Evolutionary conservation across 1,284 basidiomycete genomes (phyloP).

Genomic region (Ceratobasidium papillatum): DNA sequence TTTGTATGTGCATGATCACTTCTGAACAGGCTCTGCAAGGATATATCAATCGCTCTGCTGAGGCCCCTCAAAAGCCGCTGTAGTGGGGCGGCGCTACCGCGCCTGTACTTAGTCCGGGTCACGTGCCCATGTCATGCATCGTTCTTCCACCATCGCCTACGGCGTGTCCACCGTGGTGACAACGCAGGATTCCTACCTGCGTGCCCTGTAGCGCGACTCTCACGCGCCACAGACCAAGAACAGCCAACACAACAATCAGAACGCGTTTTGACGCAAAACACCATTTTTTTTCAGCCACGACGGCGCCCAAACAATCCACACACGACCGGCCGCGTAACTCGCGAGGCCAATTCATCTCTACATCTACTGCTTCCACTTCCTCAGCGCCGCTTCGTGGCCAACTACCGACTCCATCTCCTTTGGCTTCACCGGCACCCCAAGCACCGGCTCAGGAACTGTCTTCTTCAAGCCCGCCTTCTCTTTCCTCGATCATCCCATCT

Average conservation of each 20-base stretch:
- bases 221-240: not conserved
- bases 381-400: no score
- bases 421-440: not conserved
- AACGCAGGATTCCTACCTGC: not conserved
- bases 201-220: not conserved
- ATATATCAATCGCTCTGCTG: no score
- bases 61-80: no score
- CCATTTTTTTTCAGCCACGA: no score
- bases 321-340: no score
- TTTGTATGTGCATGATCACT: no score
- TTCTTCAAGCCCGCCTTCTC: not conserved
- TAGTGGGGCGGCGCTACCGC: conserved; percentile 1
- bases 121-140: not conserved
- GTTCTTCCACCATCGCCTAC: not conserved
- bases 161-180: conserved; percentile 31
- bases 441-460: no score
- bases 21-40: no score
- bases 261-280: no score
- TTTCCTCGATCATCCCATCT: not conserved
- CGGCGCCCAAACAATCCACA: no score
- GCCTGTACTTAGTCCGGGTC: conserved; percentile 30
- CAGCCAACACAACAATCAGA: not conserved
- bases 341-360: not conserved
- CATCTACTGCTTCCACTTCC: not conserved
- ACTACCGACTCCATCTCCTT: not conserved